These are phyloP conservation scores for Arctium minus DNA, from an alignment of 129 eudicot species.

Conservation along the genomic window DNA sequence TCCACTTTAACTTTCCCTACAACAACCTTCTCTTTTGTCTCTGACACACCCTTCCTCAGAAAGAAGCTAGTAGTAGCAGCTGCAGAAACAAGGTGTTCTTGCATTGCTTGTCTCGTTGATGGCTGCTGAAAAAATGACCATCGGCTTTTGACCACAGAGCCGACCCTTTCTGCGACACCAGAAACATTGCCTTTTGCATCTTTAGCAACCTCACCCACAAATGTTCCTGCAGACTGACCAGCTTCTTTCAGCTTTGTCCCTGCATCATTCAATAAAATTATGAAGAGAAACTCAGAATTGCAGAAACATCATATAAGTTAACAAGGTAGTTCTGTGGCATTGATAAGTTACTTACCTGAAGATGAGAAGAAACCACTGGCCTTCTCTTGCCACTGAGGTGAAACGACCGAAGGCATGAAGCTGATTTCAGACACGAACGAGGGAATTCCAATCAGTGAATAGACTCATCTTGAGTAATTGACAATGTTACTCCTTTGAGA, in stretches of 20 bases:
- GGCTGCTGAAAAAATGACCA: constrained; percentile 96
- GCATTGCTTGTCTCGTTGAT: constrained; percentile 89
- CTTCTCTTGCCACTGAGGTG: constrained; percentile 99
- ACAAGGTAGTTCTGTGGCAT: background rate
- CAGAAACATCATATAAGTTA: background rate
- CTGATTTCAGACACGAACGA: constrained; percentile 21
- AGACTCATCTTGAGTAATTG: background rate
- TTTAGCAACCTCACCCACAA: constrained; percentile 89
- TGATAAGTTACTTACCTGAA: constrained; percentile 55
- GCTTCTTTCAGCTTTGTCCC: constrained; percentile 95
- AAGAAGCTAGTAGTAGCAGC: constrained; percentile 91
- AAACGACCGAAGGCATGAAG: constrained; percentile 67
- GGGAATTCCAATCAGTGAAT: background rate
- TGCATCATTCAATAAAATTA: constrained; percentile 14
- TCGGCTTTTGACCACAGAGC: constrained; percentile 80
- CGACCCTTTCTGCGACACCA: constrained; percentile 79
- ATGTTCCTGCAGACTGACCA: constrained; percentile 80
- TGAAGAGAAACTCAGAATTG: background rate
- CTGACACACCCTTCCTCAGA: constrained; percentile 80
- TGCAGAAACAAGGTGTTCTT: constrained; percentile 80
- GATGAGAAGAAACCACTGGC: constrained; percentile 85
- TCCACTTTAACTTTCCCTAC: constrained; percentile 92
- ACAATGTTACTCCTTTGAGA: constrained; percentile 4
- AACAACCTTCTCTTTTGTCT: constrained; percentile 86
- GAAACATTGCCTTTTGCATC: constrained; percentile 90